Percentiles rank a stretch among this genome's conserved stretches.
Evolutionary conservation across 2,329 filamentous ascomycete genomes (phyloP).

Genomic region (Calonectria naviculata): DNA sequence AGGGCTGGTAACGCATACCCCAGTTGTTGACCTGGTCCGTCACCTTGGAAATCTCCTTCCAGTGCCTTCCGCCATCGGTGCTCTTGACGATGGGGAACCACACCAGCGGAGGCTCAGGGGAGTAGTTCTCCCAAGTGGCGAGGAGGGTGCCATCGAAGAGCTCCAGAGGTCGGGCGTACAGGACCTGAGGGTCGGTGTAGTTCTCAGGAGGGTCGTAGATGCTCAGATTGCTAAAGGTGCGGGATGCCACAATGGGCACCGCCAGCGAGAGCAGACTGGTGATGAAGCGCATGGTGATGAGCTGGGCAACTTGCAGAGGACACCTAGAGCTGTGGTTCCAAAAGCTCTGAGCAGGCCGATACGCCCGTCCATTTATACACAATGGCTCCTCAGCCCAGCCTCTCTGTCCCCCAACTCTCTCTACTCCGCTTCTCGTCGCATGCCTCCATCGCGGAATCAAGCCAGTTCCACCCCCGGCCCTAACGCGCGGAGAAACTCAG

Average conservation of each 20-base stretch:
- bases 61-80: constrained; percentile 65
- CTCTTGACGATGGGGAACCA: constrained; percentile 67
- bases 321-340: not conserved
- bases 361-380: constrained; percentile 13
- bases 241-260: constrained; percentile 17
- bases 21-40: constrained; percentile 72
- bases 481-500: constrained; percentile 21
- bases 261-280: constrained; percentile 9
- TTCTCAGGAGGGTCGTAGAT: constrained; percentile 53
- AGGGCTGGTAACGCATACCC: constrained; percentile 78
- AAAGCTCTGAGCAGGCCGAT: not conserved
- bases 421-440: constrained; percentile 10
- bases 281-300: constrained; percentile 20
- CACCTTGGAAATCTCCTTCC: constrained; percentile 73
- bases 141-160: constrained; percentile 59
- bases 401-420: not conserved
- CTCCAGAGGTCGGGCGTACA: constrained; percentile 58
- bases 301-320: not conserved
- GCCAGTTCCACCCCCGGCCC: not conserved
- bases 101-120: constrained; percentile 64
- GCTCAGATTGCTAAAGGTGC: constrained; percentile 42
- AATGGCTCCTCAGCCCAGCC: not conserved
- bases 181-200: constrained; percentile 55
- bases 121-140: constrained; percentile 68
- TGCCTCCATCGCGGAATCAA: constrained; percentile 19